Evolutionary conservation across 495 filamentous ascomycete genomes (phyloP).

Genomic region (Elasticomyces elasticus): DNA sequence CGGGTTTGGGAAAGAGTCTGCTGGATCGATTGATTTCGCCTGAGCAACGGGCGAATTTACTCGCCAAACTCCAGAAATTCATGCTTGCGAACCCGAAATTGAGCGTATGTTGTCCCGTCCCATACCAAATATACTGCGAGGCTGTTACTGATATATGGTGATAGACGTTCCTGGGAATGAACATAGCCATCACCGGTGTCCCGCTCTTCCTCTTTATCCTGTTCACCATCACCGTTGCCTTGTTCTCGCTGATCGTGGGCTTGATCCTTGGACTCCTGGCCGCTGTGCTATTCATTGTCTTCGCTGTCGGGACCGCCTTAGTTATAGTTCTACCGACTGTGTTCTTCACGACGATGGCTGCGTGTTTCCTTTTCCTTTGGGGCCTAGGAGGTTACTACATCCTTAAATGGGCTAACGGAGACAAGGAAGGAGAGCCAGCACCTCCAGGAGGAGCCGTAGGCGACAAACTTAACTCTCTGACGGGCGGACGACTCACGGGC

Average conservation of each 20-base stretch:
- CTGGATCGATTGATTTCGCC: constrained; percentile 31
- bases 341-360: constrained; percentile 46
- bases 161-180: constrained; percentile 44
- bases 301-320: constrained; percentile 53
- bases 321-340: constrained; percentile 54
- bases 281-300: constrained; percentile 47
- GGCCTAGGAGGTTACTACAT: constrained; percentile 47
- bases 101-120: constrained; percentile 22
- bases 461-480: constrained; percentile 30
- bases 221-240: constrained; percentile 45
- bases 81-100: constrained; percentile 33
- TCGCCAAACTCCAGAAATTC: constrained; percentile 27
- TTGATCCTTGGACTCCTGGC: constrained; percentile 40
- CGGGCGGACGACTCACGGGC: constrained; percentile 30
- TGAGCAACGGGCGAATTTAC: constrained; percentile 28
- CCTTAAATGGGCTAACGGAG: constrained; percentile 39
- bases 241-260: constrained; percentile 45
- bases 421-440: constrained; percentile 19
- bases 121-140: neutral
- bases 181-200: constrained; percentile 46
- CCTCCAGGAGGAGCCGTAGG: constrained; percentile 27
- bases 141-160: neutral
- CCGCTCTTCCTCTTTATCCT: constrained; percentile 53
- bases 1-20: constrained; percentile 14
- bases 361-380: constrained; percentile 54